Evolutionary conservation across 2,329 filamentous ascomycete species (phyloP).

Genomic region (Fusarium sterilihyphosum): DNA sequence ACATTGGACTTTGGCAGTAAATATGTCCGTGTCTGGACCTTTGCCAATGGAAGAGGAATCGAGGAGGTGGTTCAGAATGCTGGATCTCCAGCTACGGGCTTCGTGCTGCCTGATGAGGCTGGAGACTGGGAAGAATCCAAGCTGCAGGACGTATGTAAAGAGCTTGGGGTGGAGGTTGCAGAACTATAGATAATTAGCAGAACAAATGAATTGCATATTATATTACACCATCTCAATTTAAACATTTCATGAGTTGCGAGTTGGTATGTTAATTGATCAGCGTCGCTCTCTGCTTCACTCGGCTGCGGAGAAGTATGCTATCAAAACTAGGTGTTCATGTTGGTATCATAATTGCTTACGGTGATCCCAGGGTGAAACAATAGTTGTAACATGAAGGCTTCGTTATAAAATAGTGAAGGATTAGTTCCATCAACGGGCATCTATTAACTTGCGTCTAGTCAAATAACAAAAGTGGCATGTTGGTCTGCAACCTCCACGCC

Average conservation of each 20-base stretch:
- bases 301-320: rapidly evolving
- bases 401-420: rapidly evolving
- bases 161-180: neutral
- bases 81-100: conserved; percentile 47
- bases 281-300: rapidly evolving
- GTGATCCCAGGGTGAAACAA: rapidly evolving
- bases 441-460: rapidly evolving
- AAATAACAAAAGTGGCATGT: neutral
- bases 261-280: no score
- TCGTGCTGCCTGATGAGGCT: conserved; percentile 52
- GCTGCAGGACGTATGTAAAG: neutral
- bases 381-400: rapidly evolving
- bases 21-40: conserved; percentile 59
- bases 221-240: rapidly evolving
- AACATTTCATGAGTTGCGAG: no score
- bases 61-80: conserved; percentile 55
- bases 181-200: neutral
- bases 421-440: rapidly evolving
- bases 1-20: conserved; percentile 53
- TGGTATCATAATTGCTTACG: neutral
- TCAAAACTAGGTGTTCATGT: rapidly evolving
- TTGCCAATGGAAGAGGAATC: conserved; percentile 60
- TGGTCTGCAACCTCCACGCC: neutral
- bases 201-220: rapidly evolving
- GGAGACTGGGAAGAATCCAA: neutral